A percentile compares a stretch with the other conserved stretches of the same genome.
Evolutionary conservation across 2,329 filamentous ascomycete genomes (phyloP).

Genomic region (Plenodomus biglobosus): DNA sequence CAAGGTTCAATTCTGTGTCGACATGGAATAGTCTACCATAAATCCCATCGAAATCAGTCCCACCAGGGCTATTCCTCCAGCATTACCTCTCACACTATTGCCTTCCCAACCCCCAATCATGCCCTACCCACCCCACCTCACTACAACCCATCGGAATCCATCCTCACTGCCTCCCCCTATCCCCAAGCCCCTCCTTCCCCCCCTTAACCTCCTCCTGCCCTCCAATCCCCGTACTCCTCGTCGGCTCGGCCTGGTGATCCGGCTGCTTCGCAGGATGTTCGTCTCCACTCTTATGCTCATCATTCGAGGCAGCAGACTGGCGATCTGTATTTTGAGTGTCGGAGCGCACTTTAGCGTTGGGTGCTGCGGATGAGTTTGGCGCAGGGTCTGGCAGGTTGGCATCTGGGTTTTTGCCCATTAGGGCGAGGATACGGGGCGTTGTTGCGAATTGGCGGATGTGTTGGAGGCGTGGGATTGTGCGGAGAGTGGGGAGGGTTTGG

Average conservation of each 20-base stretch:
- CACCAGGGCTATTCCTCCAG: too few relatives aligned
- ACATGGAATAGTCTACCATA: too few relatives aligned
- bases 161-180: conserved; percentile 16
- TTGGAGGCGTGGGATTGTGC: neutral
- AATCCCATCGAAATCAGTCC: too few relatives aligned
- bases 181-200: conserved; percentile 35
- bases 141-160: neutral
- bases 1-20: too few relatives aligned
- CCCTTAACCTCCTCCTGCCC: conserved; percentile 32
- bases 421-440: conserved; percentile 7
- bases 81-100: neutral
- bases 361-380: conserved; percentile 23
- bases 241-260: conserved; percentile 36
- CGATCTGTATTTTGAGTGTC: conserved; percentile 31
- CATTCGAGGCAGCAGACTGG: conserved; percentile 36
- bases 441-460: conserved; percentile 9
- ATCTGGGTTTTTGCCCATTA: conserved; percentile 23
- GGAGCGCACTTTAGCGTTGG: conserved; percentile 23
- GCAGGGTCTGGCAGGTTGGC: conserved; percentile 24
- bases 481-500: too few relatives aligned
- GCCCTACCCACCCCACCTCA: neutral
- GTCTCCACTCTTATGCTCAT: conserved; percentile 31
- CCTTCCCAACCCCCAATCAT: neutral
- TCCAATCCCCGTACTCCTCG: conserved; percentile 39
- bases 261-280: conserved; percentile 46